Evolutionary conservation across 2,329 filamentous ascomycete genomes (phyloP).

Genomic region (Penicillium sclerotiorum): DNA sequence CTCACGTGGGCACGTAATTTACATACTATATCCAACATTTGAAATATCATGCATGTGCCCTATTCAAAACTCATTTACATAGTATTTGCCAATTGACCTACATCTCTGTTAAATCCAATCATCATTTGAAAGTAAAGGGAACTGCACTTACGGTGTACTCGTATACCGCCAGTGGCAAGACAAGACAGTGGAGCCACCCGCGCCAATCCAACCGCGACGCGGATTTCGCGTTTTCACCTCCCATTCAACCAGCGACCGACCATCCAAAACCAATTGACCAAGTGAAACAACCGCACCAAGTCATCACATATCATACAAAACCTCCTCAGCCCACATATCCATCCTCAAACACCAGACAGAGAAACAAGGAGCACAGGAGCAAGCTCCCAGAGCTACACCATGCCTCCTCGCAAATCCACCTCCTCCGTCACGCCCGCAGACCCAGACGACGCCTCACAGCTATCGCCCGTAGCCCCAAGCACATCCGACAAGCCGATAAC

Average conservation of each 20-base stretch:
- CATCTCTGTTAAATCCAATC: too few relatives aligned
- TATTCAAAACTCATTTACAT: too few relatives aligned
- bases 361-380: neutral
- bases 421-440: slow-evolving; percentile 31
- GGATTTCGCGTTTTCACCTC: slow-evolving; percentile 25
- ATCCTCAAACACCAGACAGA: neutral
- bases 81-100: too few relatives aligned
- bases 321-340: neutral
- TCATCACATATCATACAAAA: too few relatives aligned
- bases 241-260: neutral
- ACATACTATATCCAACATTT: too few relatives aligned
- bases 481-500: slow-evolving; percentile 30
- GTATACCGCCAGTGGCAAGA: neutral
- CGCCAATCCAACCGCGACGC: slow-evolving; percentile 15
- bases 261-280: neutral
- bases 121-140: too few relatives aligned
- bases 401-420: slow-evolving; percentile 42
- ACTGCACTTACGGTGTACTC: too few relatives aligned
- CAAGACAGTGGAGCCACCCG: slow-evolving; percentile 1
- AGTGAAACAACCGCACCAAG: too few relatives aligned
- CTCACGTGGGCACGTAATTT: too few relatives aligned
- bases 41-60: too few relatives aligned
- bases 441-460: slow-evolving; percentile 20
- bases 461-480: slow-evolving; percentile 18
- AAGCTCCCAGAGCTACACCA: slow-evolving; percentile 12